Percentiles rank a stretch among this genome's conserved stretches.
These are phyloP conservation scores for Entomortierella lignicola DNA, from an alignment of 192 early-diverging fungal genomes.

Conservation along the genomic window DNA sequence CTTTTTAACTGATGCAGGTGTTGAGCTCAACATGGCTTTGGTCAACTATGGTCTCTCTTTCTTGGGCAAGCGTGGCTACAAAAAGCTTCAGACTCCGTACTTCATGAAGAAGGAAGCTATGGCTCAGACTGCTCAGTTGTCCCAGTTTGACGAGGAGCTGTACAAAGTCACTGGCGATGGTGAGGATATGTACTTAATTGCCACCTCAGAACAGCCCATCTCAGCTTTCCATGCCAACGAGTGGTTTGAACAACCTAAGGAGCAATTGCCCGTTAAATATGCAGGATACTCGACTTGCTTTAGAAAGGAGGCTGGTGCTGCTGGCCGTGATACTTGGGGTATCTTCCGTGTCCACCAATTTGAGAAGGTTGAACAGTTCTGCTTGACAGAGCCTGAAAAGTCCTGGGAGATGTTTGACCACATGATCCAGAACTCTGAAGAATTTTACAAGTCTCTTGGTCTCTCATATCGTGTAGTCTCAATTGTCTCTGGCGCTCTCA, in stretches of 20 bases:
- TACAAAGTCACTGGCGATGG: constrained; percentile 90
- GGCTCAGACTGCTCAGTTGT: constrained; percentile 98
- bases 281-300: constrained; percentile 99
- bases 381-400: constrained; percentile 95
- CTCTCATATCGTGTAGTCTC: constrained; percentile 94
- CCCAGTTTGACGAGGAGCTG: constrained; percentile 98
- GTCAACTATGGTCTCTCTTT: constrained; percentile 97
- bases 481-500: constrained; percentile 97
- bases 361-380: constrained; percentile 99
- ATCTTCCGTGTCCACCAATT: constrained; percentile 99
- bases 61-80: constrained; percentile 83
- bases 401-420: constrained; percentile 99
- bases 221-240: constrained; percentile 95
- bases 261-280: constrained; percentile 93
- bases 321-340: constrained; percentile 98
- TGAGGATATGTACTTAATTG: constrained; percentile 97
- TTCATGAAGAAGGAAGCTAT: constrained; percentile 98
- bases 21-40: constrained; percentile 96
- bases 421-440: constrained; percentile 92
- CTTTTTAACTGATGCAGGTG: constrained; percentile 94
- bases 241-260: constrained; percentile 92
- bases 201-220: constrained; percentile 99
- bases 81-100: constrained; percentile 97
- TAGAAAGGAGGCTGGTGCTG: constrained; percentile 98
- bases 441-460: constrained; percentile 95